These are phyloP conservation scores for Boletus sensibilis DNA, from an alignment of 768 basidiomycete species.

Conservation along the genomic window DNA sequence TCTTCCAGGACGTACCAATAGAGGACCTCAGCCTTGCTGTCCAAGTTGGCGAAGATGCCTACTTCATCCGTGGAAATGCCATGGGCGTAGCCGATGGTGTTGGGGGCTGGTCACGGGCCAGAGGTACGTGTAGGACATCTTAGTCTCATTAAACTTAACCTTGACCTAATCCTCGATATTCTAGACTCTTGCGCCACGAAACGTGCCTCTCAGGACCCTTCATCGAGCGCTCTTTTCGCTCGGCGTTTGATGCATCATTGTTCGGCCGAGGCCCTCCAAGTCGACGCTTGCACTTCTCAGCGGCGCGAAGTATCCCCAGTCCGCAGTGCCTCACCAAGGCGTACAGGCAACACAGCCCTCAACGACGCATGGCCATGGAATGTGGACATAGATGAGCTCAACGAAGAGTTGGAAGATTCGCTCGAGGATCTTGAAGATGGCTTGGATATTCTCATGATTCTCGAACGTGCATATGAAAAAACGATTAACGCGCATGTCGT, in stretches of 20 bases:
- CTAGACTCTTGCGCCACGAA: conserved; percentile 24
- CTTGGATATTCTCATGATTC: conserved; percentile 63
- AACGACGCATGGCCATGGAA: conserved; percentile 33
- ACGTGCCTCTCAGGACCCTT: conserved; percentile 38
- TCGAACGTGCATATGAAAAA: conserved; percentile 68
- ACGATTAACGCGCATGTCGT: conserved; percentile 62
- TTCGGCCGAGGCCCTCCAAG: conserved; percentile 49
- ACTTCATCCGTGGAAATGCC: conserved; percentile 77
- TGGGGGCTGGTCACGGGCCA: conserved; percentile 76
- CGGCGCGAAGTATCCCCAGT: conserved; percentile 37
- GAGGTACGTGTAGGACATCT: conserved; percentile 33
- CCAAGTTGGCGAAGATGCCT: conserved; percentile 91
- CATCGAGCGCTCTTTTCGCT: conserved; percentile 61
- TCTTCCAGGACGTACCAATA: conserved; percentile 28
- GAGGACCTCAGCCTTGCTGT: conserved; percentile 52
- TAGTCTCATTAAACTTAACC: conserved; percentile 6
- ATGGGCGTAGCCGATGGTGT: conserved; percentile 97
- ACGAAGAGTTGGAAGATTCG: conserved; percentile 40
- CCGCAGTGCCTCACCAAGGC: conserved; percentile 45
- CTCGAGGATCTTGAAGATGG: conserved; percentile 70
- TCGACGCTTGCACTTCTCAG: conserved; percentile 4
- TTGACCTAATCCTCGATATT: not conserved
- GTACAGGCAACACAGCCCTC: conserved; percentile 30
- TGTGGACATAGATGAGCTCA: conserved; percentile 41
- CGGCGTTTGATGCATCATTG: conserved; percentile 85